Percentiles rank a stretch among this genome's conserved stretches.
Conservation (phyloP, 148 eudicot genomes). For the Vaccinium macrocarpon region DNA sequence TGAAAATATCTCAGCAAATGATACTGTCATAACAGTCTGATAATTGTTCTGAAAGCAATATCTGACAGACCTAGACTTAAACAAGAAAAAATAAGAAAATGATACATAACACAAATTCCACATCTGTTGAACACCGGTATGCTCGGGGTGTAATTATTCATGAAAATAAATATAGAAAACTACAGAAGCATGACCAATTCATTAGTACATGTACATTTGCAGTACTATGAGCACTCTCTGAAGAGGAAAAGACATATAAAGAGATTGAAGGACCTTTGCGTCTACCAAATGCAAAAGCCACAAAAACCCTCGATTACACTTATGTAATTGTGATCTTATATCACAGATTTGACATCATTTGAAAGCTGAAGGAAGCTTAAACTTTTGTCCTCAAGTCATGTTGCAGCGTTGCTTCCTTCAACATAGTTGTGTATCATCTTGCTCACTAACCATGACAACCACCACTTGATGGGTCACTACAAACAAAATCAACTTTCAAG, state of each 20-base stretch:
- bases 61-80: not conserved
- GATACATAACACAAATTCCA: not conserved
- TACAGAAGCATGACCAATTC: not conserved
- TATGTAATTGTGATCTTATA: not conserved
- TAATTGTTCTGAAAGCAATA: not conserved
- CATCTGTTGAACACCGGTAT: not conserved
- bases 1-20: not conserved
- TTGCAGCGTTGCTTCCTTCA: not conserved
- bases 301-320: not conserved
- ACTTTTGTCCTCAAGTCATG: not conserved
- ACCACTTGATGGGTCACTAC: not conserved
- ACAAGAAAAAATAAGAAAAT: not conserved
- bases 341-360: constrained; percentile 8
- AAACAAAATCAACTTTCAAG: not conserved
- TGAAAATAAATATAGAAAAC: too few relatives aligned
- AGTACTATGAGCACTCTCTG: constrained; percentile 4
- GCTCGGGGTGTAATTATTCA: too few relatives aligned
- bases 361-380: constrained; percentile 2
- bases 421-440: not conserved
- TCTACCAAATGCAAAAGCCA: constrained; percentile 1
- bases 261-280: not conserved
- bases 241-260: not conserved
- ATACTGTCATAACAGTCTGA: not conserved
- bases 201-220: not conserved
- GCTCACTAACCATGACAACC: not conserved